These are phyloP conservation scores for Glonium stellatum DNA, from an alignment of 495 filamentous ascomycete genomes.

Conservation along the genomic window DNA sequence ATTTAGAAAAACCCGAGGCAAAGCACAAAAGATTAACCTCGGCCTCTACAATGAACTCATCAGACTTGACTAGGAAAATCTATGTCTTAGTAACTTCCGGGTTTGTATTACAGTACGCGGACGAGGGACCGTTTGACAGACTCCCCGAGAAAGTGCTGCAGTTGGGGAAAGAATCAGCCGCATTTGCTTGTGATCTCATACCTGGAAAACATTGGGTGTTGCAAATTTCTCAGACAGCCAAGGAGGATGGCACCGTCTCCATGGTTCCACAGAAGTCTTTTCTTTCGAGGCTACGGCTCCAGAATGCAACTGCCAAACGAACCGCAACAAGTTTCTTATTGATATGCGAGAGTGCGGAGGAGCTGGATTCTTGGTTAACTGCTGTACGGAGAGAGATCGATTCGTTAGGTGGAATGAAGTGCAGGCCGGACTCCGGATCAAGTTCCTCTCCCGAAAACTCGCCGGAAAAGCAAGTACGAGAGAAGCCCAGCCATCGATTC, in stretches of 20 bases:
- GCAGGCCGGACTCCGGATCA: conserved; percentile 14
- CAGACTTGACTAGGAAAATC: conserved; percentile 74
- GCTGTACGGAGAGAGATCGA: conserved; percentile 42
- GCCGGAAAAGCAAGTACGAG: conserved; percentile 14
- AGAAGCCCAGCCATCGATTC: conserved; percentile 23
- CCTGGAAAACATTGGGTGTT: conserved; percentile 89
- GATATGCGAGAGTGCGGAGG: conserved; percentile 70
- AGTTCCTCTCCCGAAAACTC: conserved; percentile 14
- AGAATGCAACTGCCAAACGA: conserved; percentile 48
- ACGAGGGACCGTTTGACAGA: conserved; percentile 70
- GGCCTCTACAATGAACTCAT: conserved; percentile 52
- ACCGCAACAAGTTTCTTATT: conserved; percentile 65
- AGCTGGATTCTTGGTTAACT: conserved; percentile 79
- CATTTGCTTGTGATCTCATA: conserved; percentile 89
- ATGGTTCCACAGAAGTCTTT: conserved; percentile 53
- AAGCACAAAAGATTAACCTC: conserved; percentile 38
- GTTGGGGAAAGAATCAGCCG: conserved; percentile 76
- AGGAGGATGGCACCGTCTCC: conserved; percentile 50
- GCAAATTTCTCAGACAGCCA: conserved; percentile 71
- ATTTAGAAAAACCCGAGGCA: conserved; percentile 13
- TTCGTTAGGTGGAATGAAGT: conserved; percentile 36
- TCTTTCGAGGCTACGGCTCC: conserved; percentile 63
- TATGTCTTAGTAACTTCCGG: conserved; percentile 77
- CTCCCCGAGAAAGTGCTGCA: conserved; percentile 82
- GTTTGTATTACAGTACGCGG: conserved; percentile 80